Evolutionary conservation across 2,329 filamentous ascomycete genomes (phyloP).

Genomic region (Lasiodiplodia sp.): DNA sequence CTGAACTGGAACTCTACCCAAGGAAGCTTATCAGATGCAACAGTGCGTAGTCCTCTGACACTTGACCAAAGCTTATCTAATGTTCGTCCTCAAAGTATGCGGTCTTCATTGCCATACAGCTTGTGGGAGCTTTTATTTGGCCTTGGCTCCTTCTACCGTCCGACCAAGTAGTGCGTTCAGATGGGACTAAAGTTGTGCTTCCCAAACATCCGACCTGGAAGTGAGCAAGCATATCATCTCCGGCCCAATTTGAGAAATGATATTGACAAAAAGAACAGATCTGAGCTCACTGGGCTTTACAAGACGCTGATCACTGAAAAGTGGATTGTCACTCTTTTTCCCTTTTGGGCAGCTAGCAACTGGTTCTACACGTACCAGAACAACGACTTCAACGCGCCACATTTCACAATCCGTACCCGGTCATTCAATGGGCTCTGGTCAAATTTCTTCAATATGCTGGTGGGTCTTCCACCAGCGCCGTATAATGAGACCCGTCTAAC

Average conservation of each 20-base stretch:
- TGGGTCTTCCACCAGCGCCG: not conserved
- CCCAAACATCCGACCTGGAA: too few species aligned
- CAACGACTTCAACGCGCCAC: constrained; percentile 22
- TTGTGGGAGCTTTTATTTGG: too few species aligned
- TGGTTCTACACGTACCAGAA: constrained; percentile 34
- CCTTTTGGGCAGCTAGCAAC: constrained; percentile 33
- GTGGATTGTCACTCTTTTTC: constrained; percentile 33
- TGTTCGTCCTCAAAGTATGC: too few species aligned
- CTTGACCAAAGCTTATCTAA: too few species aligned
- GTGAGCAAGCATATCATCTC: too few species aligned
- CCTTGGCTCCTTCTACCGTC: too few species aligned
- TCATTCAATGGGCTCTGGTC: constrained; percentile 1
- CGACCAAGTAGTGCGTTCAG: too few species aligned
- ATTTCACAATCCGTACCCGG: not conserved
- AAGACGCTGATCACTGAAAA: constrained; percentile 31
- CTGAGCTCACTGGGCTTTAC: constrained; percentile 24
- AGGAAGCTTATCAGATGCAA: not conserved
- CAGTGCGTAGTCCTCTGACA: too few species aligned
- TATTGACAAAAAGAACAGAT: not conserved
- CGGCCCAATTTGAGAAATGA: too few species aligned
- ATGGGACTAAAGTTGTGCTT: too few species aligned
- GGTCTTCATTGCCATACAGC: too few species aligned
- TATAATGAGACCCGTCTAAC: too few species aligned
- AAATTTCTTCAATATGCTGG: constrained; percentile 1
- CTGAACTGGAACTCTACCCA: constrained; percentile 4